phyloP scores from a whole-genome alignment of 75 land plant species.

The Picea sitchensis region DNA sequence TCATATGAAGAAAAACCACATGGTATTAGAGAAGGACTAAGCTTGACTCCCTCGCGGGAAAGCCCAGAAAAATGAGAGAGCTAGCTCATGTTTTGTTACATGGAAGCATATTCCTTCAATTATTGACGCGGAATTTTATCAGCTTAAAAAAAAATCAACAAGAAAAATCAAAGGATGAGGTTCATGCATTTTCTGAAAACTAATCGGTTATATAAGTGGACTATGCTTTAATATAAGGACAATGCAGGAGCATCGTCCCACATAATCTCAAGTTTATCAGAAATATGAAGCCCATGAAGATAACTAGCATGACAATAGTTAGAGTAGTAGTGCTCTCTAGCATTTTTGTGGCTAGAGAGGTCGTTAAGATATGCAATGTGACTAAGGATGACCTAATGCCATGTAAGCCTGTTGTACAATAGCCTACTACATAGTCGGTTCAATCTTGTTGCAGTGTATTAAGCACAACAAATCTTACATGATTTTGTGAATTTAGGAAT shows the following conservation, averaged over 20 bases:
- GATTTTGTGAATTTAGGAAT: constrained; percentile 4
- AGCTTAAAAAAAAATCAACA: too few relatives aligned
- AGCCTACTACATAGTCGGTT: not conserved
- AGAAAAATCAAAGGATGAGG: not conserved
- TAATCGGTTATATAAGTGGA: not conserved
- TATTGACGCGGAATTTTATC: too few relatives aligned
- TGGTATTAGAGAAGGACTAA: too few relatives aligned
- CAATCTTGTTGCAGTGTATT: not conserved
- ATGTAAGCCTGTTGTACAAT: not conserved
- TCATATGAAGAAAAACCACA: too few relatives aligned
- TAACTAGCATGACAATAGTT: not conserved
- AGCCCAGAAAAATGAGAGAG: too few relatives aligned
- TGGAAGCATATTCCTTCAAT: too few relatives aligned
- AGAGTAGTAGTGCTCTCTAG: not conserved
- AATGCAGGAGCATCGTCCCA: too few relatives aligned
- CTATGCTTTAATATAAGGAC: not conserved
- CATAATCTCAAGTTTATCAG: not conserved
- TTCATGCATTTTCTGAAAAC: not conserved
- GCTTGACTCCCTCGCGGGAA: too few relatives aligned
- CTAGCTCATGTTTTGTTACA: too few relatives aligned
- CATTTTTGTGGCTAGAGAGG: not conserved
- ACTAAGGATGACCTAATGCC: not conserved
- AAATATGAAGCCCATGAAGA: not conserved
- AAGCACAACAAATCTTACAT: constrained; percentile 2
- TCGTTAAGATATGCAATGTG: not conserved